phyloP scores from a whole-genome alignment of 192 early-diverging fungal species.

The Entomortierella beljakovae region DNA sequence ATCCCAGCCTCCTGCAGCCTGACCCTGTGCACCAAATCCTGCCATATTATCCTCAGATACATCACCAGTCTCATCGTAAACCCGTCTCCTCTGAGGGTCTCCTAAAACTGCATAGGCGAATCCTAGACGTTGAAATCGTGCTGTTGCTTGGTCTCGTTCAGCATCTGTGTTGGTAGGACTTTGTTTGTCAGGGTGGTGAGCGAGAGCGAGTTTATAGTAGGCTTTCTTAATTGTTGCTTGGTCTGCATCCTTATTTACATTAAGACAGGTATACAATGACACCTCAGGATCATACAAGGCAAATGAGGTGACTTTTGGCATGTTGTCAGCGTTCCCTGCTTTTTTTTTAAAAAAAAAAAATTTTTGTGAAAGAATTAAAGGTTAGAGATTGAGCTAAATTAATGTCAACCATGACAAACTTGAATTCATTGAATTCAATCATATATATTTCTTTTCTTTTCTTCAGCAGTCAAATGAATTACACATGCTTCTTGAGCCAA shows the following conservation, averaged over 20 bases:
- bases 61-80: conserved; percentile 84
- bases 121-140: conserved; percentile 79
- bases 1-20: conserved; percentile 76
- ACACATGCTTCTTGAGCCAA: no score
- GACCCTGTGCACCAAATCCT: conserved; percentile 56
- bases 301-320: conserved; percentile 51
- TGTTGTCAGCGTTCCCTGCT: neutral
- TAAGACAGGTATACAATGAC: conserved; percentile 83
- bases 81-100: conserved; percentile 68
- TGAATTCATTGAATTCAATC: no score
- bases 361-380: neutral
- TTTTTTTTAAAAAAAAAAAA: neutral
- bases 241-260: conserved; percentile 73
- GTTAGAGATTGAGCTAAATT: neutral
- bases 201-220: conserved; percentile 89
- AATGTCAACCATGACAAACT: no score
- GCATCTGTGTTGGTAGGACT: conserved; percentile 74
- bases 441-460: no score
- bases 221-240: conserved; percentile 88
- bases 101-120: conserved; percentile 82
- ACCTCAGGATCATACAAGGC: conserved; percentile 49
- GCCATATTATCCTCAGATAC: conserved; percentile 55
- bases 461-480: no score
- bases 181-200: conserved; percentile 87
- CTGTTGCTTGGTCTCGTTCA: conserved; percentile 66